phyloP scores from a whole-genome alignment of 495 filamentous ascomycete genomes.

The Hyaloscypha bicolor region DNA sequence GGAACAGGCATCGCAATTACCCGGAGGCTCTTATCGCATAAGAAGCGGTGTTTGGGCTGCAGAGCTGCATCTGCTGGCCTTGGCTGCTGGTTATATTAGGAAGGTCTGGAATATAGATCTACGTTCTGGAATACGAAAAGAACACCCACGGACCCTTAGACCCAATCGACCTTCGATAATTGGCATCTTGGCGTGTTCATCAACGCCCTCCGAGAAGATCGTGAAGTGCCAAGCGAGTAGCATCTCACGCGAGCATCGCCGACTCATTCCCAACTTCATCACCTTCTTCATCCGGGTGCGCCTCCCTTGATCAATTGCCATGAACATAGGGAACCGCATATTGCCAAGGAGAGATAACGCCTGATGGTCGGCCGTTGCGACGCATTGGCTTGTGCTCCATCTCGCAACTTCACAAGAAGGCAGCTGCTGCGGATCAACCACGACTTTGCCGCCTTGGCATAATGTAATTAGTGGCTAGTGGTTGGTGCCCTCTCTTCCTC shows the following conservation, averaged over 20 bases:
- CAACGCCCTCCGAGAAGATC: neutral
- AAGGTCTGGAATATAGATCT: neutral
- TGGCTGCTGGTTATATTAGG: neutral
- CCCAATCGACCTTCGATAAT: neutral
- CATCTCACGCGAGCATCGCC: no score
- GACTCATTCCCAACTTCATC: neutral
- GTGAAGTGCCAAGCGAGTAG: neutral
- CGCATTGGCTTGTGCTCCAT: neutral
- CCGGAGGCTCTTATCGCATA: neutral
- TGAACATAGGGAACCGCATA: neutral
- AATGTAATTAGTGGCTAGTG: no score
- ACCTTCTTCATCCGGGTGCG: neutral
- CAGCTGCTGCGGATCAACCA: no score
- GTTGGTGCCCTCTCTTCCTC: no score
- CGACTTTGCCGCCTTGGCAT: no score
- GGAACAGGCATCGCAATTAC: neutral
- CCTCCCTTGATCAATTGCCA: neutral
- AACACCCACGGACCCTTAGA: neutral
- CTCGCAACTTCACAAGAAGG: no score
- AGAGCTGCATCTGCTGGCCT: neutral
- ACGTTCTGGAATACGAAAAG: neutral
- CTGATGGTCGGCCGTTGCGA: neutral
- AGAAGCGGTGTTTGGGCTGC: neutral
- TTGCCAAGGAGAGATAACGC: neutral
- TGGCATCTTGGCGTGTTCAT: neutral